Percentiles rank a stretch among this genome's conserved stretches.
Evolutionary conservation across 345 rosid species (phyloP).

Genomic region (Eucalyptus tenuipes): DNA sequence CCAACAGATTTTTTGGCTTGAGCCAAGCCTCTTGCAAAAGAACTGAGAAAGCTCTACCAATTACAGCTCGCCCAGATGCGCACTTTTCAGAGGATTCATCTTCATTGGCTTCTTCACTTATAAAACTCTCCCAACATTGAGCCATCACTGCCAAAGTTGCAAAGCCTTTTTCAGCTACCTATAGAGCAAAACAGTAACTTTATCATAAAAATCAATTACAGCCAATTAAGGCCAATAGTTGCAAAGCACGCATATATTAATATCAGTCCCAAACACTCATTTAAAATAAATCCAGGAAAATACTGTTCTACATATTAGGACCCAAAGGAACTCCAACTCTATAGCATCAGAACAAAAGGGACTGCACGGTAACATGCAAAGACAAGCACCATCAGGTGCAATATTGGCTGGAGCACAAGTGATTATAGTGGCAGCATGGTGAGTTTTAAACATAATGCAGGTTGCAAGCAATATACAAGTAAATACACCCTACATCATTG

Average conservation of each 20-base stretch:
- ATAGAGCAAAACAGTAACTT: background rate
- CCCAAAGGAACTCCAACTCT: background rate
- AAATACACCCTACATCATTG: background rate
- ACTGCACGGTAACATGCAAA: background rate
- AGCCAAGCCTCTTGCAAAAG: slow-evolving; percentile 79
- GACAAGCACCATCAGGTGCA: background rate
- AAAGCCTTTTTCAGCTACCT: slow-evolving; percentile 68
- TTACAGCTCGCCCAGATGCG: slow-evolving; percentile 42
- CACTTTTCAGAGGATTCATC: slow-evolving; percentile 29
- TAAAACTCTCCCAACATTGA: slow-evolving; percentile 50
- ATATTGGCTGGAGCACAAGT: background rate
- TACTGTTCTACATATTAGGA: background rate
- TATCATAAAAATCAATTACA: background rate
- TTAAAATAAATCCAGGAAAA: background rate
- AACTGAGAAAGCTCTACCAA: slow-evolving; percentile 51
- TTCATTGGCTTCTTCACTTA: slow-evolving; percentile 37
- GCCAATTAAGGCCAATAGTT: background rate
- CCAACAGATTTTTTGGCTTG: slow-evolving; percentile 16
- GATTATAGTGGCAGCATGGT: background rate
- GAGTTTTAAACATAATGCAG: background rate
- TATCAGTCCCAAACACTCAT: background rate
- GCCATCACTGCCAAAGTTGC: slow-evolving; percentile 60
- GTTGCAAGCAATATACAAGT: background rate
- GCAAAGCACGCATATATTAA: background rate
- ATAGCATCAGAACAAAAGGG: background rate